Conservation (phyloP, 176 grass and related monocot genomes). For the Cenchrus purpureus region DNA sequence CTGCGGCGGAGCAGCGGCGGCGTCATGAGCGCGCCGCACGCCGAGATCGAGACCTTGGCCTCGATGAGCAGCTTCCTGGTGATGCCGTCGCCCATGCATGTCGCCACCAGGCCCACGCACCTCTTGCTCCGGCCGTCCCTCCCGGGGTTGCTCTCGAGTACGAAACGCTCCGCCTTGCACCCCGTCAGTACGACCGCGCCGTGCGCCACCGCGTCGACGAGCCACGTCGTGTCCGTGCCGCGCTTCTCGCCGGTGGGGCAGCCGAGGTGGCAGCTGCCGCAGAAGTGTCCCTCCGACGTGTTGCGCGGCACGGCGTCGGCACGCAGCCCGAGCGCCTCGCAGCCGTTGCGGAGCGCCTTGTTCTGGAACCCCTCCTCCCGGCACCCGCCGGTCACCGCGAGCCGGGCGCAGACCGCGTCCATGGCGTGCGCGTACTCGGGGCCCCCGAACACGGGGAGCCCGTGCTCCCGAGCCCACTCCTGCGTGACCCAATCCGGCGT, state of each 20-base stretch:
- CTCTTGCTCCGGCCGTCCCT: slow-evolving; percentile 46
- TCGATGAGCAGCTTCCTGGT: slow-evolving; percentile 65
- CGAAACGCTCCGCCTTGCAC: slow-evolving; percentile 57
- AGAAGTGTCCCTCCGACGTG: slow-evolving; percentile 64
- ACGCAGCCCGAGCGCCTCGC: slow-evolving; percentile 50
- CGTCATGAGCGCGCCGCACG: slow-evolving; percentile 76
- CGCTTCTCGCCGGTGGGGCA: slow-evolving; percentile 65
- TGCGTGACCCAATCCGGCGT: slow-evolving; percentile 53
- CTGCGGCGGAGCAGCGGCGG: slow-evolving; percentile 61
- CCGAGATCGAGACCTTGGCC: slow-evolving; percentile 68
- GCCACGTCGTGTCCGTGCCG: slow-evolving; percentile 76
- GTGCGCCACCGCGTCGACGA: slow-evolving; percentile 58
- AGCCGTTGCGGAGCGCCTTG: slow-evolving; percentile 56
- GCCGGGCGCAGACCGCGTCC: slow-evolving; percentile 63
- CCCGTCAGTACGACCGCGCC: slow-evolving; percentile 62
- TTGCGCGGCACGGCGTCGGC: slow-evolving; percentile 59
- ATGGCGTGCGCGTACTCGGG: slow-evolving; percentile 47
- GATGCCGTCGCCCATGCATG: slow-evolving; percentile 35
- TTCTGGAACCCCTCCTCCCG: slow-evolving; percentile 71
- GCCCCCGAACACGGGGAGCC: slow-evolving; percentile 50
- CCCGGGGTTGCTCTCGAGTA: slow-evolving; percentile 28
- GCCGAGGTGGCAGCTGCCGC: slow-evolving; percentile 57
- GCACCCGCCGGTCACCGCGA: slow-evolving; percentile 51
- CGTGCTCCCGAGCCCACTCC: slow-evolving; percentile 59
- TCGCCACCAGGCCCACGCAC: slow-evolving; percentile 66